These are phyloP conservation scores for Calonectria hongkongensis DNA, from an alignment of 2,329 filamentous ascomycete species.

Conservation along the genomic window DNA sequence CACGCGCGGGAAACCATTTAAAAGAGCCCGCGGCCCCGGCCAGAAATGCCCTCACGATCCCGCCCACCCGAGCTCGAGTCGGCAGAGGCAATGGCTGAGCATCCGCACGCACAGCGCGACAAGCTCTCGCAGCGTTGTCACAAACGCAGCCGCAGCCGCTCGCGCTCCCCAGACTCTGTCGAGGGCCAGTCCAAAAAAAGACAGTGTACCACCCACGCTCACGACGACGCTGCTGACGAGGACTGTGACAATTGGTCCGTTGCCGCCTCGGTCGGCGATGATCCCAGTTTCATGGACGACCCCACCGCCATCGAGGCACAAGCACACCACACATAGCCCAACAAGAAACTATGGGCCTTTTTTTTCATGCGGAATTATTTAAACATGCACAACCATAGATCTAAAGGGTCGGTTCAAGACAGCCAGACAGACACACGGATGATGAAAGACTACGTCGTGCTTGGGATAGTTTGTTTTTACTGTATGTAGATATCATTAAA, in stretches of 20 bases:
- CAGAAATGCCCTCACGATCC: background rate
- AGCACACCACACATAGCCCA: background rate
- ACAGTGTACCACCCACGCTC: slow-evolving; percentile 22
- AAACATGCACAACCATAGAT: slow-evolving; percentile 4
- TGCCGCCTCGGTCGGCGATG: slow-evolving; percentile 36
- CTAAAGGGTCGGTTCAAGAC: background rate
- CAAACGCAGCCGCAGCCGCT: slow-evolving; percentile 28
- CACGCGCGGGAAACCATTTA: slow-evolving; percentile 1
- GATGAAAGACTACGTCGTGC: background rate
- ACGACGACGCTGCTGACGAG: slow-evolving; percentile 13
- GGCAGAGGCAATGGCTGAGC: slow-evolving; percentile 22
- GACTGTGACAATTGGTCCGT: slow-evolving; percentile 38
- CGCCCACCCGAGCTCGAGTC: background rate
- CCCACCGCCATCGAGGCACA: slow-evolving; percentile 1
- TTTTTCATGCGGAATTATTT: slow-evolving; percentile 1
- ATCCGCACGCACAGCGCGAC: background rate
- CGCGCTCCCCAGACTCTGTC: slow-evolving; percentile 4
- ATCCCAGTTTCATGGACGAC: slow-evolving; percentile 29
- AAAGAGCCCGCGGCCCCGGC: background rate
- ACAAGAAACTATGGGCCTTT: background rate
- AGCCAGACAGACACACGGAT: background rate
- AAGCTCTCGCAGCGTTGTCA: slow-evolving; percentile 14
- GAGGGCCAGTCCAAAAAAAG: slow-evolving; percentile 24
- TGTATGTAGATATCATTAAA: slow-evolving; percentile 23
- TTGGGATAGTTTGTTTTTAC: slow-evolving; percentile 4